Conservation (phyloP, 1,284 basidiomycete genomes). For the Leccinum fuscescens region DNA sequence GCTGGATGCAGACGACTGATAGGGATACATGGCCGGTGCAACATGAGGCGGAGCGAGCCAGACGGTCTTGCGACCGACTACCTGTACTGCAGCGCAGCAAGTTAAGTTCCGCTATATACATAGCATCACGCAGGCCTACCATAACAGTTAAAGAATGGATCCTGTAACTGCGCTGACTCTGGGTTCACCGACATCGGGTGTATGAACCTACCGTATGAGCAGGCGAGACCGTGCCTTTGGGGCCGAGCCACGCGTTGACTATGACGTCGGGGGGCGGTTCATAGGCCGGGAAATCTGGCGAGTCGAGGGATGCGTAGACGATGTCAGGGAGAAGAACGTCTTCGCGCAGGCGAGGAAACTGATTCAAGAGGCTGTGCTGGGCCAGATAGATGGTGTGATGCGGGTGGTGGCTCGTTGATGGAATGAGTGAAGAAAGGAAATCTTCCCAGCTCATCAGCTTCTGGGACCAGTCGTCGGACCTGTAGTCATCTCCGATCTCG, state of each 20-base stretch:
- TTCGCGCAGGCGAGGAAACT: conserved; percentile 75
- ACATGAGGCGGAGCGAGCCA: conserved; percentile 82
- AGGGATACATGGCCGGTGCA: conserved; percentile 29
- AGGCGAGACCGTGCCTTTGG: conserved; percentile 73
- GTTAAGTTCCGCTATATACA: conserved; percentile 6
- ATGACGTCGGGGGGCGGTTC: conserved; percentile 68
- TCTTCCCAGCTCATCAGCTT: conserved; percentile 74
- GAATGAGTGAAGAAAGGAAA: conserved; percentile 62
- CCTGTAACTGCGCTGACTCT: conserved; percentile 46
- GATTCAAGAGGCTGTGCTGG: conserved; percentile 82
- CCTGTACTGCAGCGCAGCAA: conserved; percentile 62
- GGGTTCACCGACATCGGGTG: neutral
- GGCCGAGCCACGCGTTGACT: conserved; percentile 90
- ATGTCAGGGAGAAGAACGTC: conserved; percentile 88
- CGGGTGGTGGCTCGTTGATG: conserved; percentile 34
- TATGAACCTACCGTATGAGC: conserved; percentile 81
- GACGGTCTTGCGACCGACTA: conserved; percentile 86
- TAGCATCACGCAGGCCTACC: conserved; percentile 43
- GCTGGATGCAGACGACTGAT: conserved; percentile 6
- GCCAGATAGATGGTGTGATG: conserved; percentile 75
- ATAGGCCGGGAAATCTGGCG: conserved; percentile 52
- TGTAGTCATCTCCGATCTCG: conserved; percentile 87
- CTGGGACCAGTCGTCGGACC: conserved; percentile 81
- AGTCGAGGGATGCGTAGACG: conserved; percentile 67
- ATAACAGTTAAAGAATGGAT: conserved; percentile 92